Conservation (phyloP, 768 basidiomycete species). For the Calvatia gigantea region DNA sequence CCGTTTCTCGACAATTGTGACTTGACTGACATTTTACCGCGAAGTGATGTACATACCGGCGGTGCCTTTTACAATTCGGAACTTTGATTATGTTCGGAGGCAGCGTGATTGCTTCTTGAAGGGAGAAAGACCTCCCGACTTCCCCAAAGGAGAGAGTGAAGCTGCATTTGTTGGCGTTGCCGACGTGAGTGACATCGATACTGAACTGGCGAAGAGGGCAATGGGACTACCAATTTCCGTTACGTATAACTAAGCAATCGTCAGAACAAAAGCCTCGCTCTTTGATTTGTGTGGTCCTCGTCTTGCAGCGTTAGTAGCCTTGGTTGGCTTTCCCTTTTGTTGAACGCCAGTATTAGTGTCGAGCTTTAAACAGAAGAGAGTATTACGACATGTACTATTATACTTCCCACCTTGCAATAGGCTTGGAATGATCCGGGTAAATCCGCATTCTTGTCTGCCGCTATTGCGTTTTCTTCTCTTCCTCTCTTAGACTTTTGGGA, state of each 20-base stretch:
- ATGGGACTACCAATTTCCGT: neutral
- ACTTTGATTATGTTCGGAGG: slow-evolving; percentile 54
- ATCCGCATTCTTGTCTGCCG: neutral
- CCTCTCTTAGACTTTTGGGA: neutral
- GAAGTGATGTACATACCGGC: slow-evolving; percentile 79
- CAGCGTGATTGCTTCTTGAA: slow-evolving; percentile 62
- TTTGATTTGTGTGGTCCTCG: too few relatives aligned
- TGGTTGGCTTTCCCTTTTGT: too few relatives aligned
- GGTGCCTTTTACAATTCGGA: slow-evolving; percentile 60
- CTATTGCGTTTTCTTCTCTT: neutral
- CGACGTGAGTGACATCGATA: slow-evolving; percentile 30
- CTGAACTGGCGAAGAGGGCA: slow-evolving; percentile 24
- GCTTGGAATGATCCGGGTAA: too few relatives aligned
- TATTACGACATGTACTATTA: too few relatives aligned
- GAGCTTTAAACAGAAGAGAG: too few relatives aligned
- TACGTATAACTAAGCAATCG: too few relatives aligned
- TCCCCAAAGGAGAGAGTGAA: slow-evolving; percentile 43
- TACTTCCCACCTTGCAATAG: too few relatives aligned
- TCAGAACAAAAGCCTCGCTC: too few relatives aligned
- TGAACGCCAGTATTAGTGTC: too few relatives aligned
- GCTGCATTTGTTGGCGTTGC: slow-evolving; percentile 33
- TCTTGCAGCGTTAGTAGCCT: too few relatives aligned
- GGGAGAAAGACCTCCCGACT: slow-evolving; percentile 70
- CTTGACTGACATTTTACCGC: slow-evolving; percentile 3
- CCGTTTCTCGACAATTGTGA: neutral